Evolutionary conservation across 2,329 filamentous ascomycete genomes (phyloP), one percentile per base, ranked within the genome.

Genomic region (Diaporthe citrichinensis): DNA sequence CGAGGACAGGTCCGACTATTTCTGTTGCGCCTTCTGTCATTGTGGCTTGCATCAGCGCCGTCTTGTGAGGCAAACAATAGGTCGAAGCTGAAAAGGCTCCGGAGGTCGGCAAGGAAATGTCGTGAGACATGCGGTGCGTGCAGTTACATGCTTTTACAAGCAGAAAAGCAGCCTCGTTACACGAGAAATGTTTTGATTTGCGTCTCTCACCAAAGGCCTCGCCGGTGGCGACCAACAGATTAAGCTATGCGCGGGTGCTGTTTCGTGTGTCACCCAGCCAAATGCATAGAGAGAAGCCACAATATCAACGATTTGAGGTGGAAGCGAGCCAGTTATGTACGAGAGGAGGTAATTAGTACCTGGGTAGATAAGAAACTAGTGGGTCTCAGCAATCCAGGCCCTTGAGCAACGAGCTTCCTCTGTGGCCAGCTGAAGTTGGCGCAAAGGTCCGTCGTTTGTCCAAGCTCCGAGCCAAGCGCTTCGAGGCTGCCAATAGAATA

Each of bases 401-500:
- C 25, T 34, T 9, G 17, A 14, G 25, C 25, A 46, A 7, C 9
- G 17, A 34, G 20, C 28, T 36, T 51, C 12, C 61, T 65, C 23
- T 41, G 44, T 34, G 51, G 44, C 34, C 71, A 41, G 71, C 71
- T 72, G 57, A 62, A 36, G 15, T 59, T 59, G 44, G 25, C 9
- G 7, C 41, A 20, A 20, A 20, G 31, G 44, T 20, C 44, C 58
- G 49, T 62, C 34, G 31, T 72, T 39, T 51, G 71, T 31, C 41
- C 31, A 31, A 62, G 71, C 41, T 61, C 57, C 57, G 46, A 61
- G 55, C 39, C 55, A 62, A 46, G 55, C 55, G 55, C 57, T 39
- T 53, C 12, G 20, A 62, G 71, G 55, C 23, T 62, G 57, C 71
- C 71, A 61, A 61, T 72, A 28, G 41, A 49, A 51, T 39, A n/a